phyloP scores from a whole-genome alignment of 345 rosid genomes.

The Ailanthus altissimus region DNA sequence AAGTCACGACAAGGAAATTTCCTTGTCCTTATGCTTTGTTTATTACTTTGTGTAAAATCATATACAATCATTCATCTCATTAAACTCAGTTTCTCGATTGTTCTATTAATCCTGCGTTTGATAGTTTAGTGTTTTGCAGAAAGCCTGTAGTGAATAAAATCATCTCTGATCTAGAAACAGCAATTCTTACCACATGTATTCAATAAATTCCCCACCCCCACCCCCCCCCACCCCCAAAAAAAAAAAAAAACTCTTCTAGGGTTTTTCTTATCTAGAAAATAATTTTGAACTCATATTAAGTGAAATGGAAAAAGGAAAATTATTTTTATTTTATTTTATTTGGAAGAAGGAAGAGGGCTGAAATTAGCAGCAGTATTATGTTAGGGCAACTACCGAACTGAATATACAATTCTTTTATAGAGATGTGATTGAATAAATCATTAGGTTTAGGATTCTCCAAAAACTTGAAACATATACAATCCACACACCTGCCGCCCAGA shows the following conservation, averaged over 20 bases:
- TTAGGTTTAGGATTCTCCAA: background rate
- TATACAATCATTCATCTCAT: background rate
- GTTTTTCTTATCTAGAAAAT: no score
- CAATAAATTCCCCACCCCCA: no score
- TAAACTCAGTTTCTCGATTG: background rate
- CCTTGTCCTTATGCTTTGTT: background rate
- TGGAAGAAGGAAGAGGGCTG: background rate
- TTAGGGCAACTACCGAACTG: background rate
- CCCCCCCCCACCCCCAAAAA: no score
- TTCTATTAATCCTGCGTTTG: background rate
- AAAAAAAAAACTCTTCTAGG: no score
- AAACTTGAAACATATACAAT: background rate
- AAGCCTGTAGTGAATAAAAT: background rate
- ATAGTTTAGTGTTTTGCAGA: background rate
- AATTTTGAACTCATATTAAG: background rate
- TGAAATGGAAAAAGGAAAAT: background rate
- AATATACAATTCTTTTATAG: background rate
- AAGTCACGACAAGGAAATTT: background rate
- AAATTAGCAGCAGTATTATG: background rate
- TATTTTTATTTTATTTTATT: background rate
- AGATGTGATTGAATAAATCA: conserved; percentile 10
- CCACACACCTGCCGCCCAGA: conserved; percentile 17
- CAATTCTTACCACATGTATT: no score
- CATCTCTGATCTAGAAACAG: no score
- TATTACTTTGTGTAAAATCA: conserved; percentile 10